Evolutionary conservation across 495 filamentous ascomycete species (phyloP).

Genomic region (Aspergillus carlsbadensis): DNA sequence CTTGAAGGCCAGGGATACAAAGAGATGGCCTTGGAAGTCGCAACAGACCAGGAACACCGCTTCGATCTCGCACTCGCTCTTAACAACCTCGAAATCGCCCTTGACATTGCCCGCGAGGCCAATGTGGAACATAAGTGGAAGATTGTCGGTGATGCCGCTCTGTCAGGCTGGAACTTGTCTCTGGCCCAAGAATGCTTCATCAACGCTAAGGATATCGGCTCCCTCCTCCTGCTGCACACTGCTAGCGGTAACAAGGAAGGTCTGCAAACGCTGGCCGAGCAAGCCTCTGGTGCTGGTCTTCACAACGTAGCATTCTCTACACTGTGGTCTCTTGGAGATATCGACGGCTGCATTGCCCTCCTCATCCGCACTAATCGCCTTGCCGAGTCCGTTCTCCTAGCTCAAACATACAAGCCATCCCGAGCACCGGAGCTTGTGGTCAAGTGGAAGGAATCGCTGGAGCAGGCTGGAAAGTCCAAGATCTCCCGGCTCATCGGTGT

Average conservation of each 20-base stretch:
- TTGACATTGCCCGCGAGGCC: conserved; percentile 77
- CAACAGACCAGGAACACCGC: conserved; percentile 93
- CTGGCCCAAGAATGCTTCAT: conserved; percentile 92
- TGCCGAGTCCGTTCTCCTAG: conserved; percentile 85
- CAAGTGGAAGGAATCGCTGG: conserved; percentile 78
- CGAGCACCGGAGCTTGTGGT: conserved; percentile 64
- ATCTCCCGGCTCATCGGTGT: conserved; percentile 78
- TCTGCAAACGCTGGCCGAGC: conserved; percentile 64
- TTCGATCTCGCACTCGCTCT: conserved; percentile 90
- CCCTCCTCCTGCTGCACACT: conserved; percentile 80
- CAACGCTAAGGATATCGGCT: conserved; percentile 85
- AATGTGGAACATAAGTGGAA: conserved; percentile 98
- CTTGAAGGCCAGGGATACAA: conserved; percentile 97
- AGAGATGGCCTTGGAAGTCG: conserved; percentile 91
- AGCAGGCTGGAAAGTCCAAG: conserved; percentile 77
- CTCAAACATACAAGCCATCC: conserved; percentile 91
- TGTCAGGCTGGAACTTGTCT: conserved; percentile 79
- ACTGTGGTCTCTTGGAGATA: conserved; percentile 82
- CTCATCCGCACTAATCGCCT: conserved; percentile 72
- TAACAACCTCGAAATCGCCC: conserved; percentile 77
- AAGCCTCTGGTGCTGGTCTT: conserved; percentile 72
- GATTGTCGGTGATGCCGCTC: conserved; percentile 86
- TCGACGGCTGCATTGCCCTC: conserved; percentile 78
- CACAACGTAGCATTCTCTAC: conserved; percentile 92
- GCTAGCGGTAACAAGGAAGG: conserved; percentile 75